Conservation (phyloP, 176 grass and related monocot species). For the Phoenix dactylifera region DNA sequence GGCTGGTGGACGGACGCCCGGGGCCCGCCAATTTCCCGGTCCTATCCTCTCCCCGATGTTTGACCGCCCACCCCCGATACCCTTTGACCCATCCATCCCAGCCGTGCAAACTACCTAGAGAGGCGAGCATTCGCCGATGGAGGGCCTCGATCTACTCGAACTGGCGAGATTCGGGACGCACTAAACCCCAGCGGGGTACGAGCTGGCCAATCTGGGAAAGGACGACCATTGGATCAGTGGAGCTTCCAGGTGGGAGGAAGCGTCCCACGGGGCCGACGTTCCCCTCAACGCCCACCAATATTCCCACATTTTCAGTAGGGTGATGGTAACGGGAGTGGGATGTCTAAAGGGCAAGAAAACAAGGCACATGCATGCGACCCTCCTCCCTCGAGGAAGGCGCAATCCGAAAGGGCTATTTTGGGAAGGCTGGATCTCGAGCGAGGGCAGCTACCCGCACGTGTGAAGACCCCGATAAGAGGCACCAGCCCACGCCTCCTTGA, state of each 20-base stretch:
- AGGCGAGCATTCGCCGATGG: neutral
- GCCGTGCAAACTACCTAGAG: conserved; percentile 22
- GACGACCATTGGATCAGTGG: neutral
- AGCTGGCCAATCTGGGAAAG: conserved; percentile 9
- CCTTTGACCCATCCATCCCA: conserved; percentile 17
- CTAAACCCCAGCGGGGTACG: conserved; percentile 18
- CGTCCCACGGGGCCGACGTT: too few species aligned
- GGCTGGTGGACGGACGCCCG: neutral
- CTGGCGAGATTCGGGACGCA: conserved; percentile 30
- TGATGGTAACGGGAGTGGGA: too few species aligned
- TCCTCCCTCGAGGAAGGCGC: neutral
- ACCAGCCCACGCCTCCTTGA: too few species aligned
- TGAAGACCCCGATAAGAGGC: neutral
- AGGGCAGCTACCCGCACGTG: conserved; percentile 43
- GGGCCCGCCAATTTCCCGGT: neutral
- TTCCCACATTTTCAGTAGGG: too few species aligned
- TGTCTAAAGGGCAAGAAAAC: neutral
- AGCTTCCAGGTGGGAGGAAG: too few species aligned
- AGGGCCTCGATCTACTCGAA: conserved; percentile 16
- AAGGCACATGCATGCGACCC: conserved; percentile 29
- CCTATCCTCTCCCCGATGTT: neutral
- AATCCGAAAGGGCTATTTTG: too few species aligned
- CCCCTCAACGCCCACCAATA: too few species aligned
- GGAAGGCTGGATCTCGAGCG: too few species aligned
- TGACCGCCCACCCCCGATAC: conserved; percentile 35